Conservation (phyloP, 2,329 filamentous ascomycete species). For the Phoma sp. region DNA sequence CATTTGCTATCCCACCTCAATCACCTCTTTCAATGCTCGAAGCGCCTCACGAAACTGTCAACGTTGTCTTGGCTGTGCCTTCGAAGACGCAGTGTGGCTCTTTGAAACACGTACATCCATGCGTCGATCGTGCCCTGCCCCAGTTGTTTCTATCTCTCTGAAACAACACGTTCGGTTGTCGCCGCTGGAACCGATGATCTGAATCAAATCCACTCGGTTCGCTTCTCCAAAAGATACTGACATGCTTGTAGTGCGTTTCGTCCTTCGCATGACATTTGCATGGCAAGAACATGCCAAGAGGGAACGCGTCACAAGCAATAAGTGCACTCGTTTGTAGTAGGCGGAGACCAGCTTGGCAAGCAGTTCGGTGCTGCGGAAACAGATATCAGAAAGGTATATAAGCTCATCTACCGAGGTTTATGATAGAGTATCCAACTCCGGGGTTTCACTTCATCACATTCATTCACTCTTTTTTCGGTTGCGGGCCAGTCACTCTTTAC, state of each 20-base stretch:
- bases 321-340: background rate
- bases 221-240: background rate
- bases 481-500: conserved; percentile 18
- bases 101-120: conserved; percentile 7
- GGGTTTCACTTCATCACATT: conserved; percentile 5
- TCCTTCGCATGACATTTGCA: background rate
- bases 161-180: background rate
- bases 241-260: conserved; percentile 13
- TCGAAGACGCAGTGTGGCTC: background rate
- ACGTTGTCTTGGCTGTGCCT: background rate
- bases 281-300: conserved; percentile 9
- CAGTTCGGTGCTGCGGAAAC: background rate
- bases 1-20: background rate
- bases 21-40: background rate
- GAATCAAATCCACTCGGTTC: background rate
- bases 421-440: background rate
- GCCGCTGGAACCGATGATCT: background rate
- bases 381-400: background rate
- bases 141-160: conserved; percentile 5
- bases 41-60: background rate
- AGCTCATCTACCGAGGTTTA: background rate
- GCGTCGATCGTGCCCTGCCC: conserved; percentile 5
- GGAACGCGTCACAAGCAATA: conserved; percentile 3
- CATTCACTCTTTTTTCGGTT: conserved; percentile 3
- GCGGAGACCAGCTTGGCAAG: background rate